These are phyloP conservation scores for Leishmania amazonensis DNA, from an alignment of 208 protist species.

Conservation along the genomic window DNA sequence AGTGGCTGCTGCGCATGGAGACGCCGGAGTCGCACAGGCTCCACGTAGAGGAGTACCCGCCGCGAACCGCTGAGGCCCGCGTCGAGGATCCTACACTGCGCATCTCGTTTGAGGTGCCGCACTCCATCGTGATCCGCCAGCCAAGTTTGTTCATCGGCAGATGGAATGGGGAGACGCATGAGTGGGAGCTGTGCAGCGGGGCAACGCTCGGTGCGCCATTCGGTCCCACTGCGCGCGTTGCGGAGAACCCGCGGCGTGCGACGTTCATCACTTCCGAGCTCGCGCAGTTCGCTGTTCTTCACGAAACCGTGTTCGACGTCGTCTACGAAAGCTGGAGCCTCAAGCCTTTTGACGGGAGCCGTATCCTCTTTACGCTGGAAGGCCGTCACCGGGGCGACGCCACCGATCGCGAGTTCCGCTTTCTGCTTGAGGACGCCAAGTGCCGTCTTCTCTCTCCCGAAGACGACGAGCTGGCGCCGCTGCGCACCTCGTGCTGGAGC, in stretches of 20 bases:
- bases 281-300: conserved; percentile 86
- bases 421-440: conserved; percentile 74
- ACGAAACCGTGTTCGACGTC: conserved; percentile 91
- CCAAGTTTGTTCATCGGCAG: conserved; percentile 84
- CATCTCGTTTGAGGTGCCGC: conserved; percentile 87
- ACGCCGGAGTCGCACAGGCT: conserved; percentile 69
- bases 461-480: conserved; percentile 66
- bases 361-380: conserved; percentile 79
- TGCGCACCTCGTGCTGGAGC: conserved; percentile 69
- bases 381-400: conserved; percentile 73
- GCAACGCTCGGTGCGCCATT: conserved; percentile 60
- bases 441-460: conserved; percentile 85
- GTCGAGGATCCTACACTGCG: conserved; percentile 77
- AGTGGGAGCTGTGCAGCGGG: conserved; percentile 89
- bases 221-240: conserved; percentile 27
- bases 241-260: conserved; percentile 46
- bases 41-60: conserved; percentile 83
- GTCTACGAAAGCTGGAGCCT: conserved; percentile 88
- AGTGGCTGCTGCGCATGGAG: conserved; percentile 82
- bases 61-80: conserved; percentile 44
- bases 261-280: conserved; percentile 81
- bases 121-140: conserved; percentile 80
- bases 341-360: conserved; percentile 66
- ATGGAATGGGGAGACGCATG: conserved; percentile 58
- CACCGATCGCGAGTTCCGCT: conserved; percentile 87